A percentile compares a stretch with the other conserved stretches of the same genome.
Evolutionary conservation across 164 flowering plant species (phyloP).

Genomic region (Kingdonia uniflora): DNA sequence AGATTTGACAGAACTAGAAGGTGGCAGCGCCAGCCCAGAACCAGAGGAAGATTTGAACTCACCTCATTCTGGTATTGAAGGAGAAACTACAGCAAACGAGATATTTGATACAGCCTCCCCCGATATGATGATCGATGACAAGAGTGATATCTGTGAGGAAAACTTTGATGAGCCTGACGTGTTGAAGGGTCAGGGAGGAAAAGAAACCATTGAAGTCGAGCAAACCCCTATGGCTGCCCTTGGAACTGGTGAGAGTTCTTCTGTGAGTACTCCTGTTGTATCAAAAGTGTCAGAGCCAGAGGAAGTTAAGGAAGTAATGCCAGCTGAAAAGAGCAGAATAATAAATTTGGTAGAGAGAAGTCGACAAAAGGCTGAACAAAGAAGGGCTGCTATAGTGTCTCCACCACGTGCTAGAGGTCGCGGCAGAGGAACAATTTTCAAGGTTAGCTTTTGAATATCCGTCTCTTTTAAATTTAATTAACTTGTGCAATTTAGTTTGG

Average conservation of each 20-base stretch:
- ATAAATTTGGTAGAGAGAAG: conserved; percentile 57
- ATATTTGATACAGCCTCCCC: conserved; percentile 24
- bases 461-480: not conserved
- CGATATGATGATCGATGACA: conserved; percentile 25
- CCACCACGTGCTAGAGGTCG: conserved; percentile 38
- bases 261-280: conserved; percentile 17
- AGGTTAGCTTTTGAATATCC: conserved; percentile 6
- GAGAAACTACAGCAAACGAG: conserved; percentile 19
- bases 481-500: too few species aligned
- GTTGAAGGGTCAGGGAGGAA: conserved; percentile 28
- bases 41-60: conserved; percentile 32
- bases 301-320: conserved; percentile 6
- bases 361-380: conserved; percentile 30
- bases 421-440: conserved; percentile 35
- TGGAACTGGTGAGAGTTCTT: conserved; percentile 16
- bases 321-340: conserved; percentile 29
- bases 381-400: conserved; percentile 33
- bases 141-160: conserved; percentile 18
- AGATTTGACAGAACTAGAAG: conserved; percentile 36
- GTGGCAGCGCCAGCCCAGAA: conserved; percentile 29
- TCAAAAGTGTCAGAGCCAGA: conserved; percentile 13
- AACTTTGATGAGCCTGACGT: conserved; percentile 34
- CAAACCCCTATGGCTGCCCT: conserved; percentile 20
- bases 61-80: conserved; percentile 18
- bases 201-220: conserved; percentile 21